Base-by-base conservation (phyloP, 176 grass and related monocot species). In the Echinochloa phyllopogon region DNA sequence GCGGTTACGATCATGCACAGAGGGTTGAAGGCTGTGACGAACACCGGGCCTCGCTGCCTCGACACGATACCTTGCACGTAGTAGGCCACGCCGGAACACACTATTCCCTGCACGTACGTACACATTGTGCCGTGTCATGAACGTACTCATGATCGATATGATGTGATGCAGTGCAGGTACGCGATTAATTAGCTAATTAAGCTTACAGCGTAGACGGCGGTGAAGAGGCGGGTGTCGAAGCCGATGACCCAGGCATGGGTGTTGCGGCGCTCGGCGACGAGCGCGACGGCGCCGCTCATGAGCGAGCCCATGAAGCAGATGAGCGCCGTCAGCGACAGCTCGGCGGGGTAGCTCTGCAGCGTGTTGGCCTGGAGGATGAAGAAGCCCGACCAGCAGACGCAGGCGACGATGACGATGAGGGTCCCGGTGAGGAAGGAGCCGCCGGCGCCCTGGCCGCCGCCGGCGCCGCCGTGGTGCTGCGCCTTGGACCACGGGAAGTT, bases 1-100 rank as follows among this genome's bases (percentile, higher is more conserved):
- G 96, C 65, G 42, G 96, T 99, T 62, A 94, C 81, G 83, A 99
- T 99, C 96, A 99, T 99, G 94, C 96, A 99, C 16, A 99, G 91
- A 8, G 96, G 96, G 77, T 89, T 99, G 87, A 99, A 99, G 29
- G 96, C 96, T 14, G 96, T 94, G 9, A 96, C 94, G 86, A 96
- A 99, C 23, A 99, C 96, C 21, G 96, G 93, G 1, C 96, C 96
- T 56, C 96, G 93, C 23, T 88, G 83, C 47, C 72, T 89, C 14
- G 94, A 92, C 83, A 96, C 93, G 61, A 96, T 5, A 12, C 91
- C 96, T 51, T 99, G 96, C 44, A 96, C 89, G 72, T 99, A 99
- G 88, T 96, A 99, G 10, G 96, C 87, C 18, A 99, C 86, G 0
- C 96, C 96, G 38, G 96, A 99, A 52, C 96, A 99, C 61, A 96